Evolutionary conservation across 257 asterid genomes (phyloP).

Genomic region (Lithospermum erythrorhizon): DNA sequence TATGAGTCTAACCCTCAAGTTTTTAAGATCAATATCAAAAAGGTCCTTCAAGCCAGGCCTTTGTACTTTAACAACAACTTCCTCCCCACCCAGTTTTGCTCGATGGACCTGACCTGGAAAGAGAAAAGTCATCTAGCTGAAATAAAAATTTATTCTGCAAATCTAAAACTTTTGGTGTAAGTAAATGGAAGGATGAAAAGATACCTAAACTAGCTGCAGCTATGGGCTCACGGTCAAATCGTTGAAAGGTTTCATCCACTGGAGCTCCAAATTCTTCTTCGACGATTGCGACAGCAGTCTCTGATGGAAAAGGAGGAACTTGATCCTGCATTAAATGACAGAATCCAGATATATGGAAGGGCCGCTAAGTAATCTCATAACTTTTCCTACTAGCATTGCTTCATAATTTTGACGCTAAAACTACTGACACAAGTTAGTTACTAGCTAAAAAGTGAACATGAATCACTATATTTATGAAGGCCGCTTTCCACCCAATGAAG

Average conservation of each 20-base stretch:
- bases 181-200: not conserved
- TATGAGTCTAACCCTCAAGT: conserved; percentile 59
- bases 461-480: no score
- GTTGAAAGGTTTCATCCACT: conserved; percentile 46
- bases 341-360: not conserved
- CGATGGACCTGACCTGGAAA: conserved; percentile 89
- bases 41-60: conserved; percentile 92
- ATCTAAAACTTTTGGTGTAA: conserved; percentile 3
- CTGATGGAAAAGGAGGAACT: conserved; percentile 93
- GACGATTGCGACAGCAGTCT: conserved; percentile 63
- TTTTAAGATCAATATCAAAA: conserved; percentile 83
- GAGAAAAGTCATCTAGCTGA: conserved; percentile 6
- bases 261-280: conserved; percentile 77
- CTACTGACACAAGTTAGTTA: no score
- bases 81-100: conserved; percentile 64
- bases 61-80: conserved; percentile 76
- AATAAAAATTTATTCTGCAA: conserved; percentile 4
- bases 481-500: no score
- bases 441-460: no score
- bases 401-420: no score
- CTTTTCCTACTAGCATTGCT: no score
- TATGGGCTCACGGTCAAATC: conserved; percentile 77
- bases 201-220: conserved; percentile 98
- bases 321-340: conserved; percentile 44
- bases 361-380: no score